A percentile compares a stretch with the other conserved stretches of the same genome.
Conservation (phyloP, 2,329 filamentous ascomycete genomes). For the Aspergillus sp. region DNA sequence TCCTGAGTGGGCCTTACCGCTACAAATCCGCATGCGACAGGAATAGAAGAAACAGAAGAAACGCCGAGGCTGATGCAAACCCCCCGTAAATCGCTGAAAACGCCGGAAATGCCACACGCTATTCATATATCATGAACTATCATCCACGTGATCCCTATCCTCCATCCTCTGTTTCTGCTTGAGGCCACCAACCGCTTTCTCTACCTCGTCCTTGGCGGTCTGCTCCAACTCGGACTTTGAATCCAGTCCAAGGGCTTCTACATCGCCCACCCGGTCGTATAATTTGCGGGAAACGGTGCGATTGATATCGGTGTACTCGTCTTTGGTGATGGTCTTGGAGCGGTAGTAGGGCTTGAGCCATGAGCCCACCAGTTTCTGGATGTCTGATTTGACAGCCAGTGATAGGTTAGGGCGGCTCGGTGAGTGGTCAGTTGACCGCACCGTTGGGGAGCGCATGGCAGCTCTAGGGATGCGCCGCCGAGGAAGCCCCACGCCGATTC, state of each 20-base stretch:
- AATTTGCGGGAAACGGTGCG: constrained; percentile 82
- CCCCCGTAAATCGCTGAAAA: constrained; percentile 16
- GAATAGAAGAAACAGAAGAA: not conserved
- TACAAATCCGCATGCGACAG: no score
- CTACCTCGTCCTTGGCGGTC: constrained; percentile 75
- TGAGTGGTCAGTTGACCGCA: constrained; percentile 62
- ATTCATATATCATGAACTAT: constrained; percentile 16
- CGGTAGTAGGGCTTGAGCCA: constrained; percentile 82
- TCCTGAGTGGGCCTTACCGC: no score
- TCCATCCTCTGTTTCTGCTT: constrained; percentile 21
- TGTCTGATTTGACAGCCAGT: constrained; percentile 79
- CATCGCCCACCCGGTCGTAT: constrained; percentile 66
- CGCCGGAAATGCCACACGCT: constrained; percentile 19
- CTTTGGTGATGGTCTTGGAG: constrained; percentile 74
- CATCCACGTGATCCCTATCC: constrained; percentile 15
- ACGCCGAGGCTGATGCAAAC: constrained; percentile 18
- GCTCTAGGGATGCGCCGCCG: constrained; percentile 26
- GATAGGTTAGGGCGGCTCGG: constrained; percentile 67
- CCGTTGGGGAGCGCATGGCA: constrained; percentile 16
- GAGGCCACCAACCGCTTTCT: constrained; percentile 60
- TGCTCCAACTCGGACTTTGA: constrained; percentile 71
- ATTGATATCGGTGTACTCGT: constrained; percentile 92
- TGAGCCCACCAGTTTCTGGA: constrained; percentile 82
- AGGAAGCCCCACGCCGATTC: constrained; percentile 15
- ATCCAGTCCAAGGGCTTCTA: constrained; percentile 61